These are phyloP conservation scores for Metschnikowia bowlesiae DNA, from an alignment of 805 yeast species.

Conservation along the genomic window DNA sequence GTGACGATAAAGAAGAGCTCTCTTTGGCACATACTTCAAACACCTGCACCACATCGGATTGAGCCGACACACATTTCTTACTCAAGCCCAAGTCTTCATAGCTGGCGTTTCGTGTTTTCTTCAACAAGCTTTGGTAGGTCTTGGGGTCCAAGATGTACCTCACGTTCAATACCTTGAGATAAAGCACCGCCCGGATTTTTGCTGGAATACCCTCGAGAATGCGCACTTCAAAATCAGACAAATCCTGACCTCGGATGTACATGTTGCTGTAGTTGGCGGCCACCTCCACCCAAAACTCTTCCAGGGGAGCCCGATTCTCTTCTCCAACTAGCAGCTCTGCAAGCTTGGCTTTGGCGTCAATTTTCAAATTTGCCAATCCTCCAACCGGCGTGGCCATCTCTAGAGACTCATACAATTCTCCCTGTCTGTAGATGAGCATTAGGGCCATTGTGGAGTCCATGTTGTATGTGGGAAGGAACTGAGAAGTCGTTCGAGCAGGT, in stretches of 20 bases:
- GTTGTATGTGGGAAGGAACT: constrained; percentile 6
- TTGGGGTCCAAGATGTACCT: constrained; percentile 24
- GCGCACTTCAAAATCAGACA: constrained; percentile 12
- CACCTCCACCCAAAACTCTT: constrained; percentile 19
- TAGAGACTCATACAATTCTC: constrained; percentile 8
- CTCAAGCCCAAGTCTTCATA: constrained; percentile 3
- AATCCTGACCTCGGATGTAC: constrained; percentile 8
- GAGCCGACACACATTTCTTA: background rate
- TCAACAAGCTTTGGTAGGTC: constrained; percentile 26
- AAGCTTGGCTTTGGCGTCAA: constrained; percentile 4
- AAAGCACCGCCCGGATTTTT: constrained; percentile 27
- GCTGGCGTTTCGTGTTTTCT: constrained; percentile 19
- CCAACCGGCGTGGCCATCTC: constrained; percentile 12
- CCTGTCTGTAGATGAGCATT: constrained; percentile 11
- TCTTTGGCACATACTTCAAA: constrained; percentile 30
- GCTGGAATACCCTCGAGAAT: constrained; percentile 30
- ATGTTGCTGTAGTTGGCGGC: constrained; percentile 16
- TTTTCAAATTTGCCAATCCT: constrained; percentile 8
- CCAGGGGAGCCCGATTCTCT: constrained; percentile 1
- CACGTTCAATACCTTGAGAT: constrained; percentile 30
- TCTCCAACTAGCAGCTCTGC: constrained; percentile 1
- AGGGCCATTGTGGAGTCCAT: constrained; percentile 8
- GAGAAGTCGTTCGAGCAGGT: constrained; percentile 8
- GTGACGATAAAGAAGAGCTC: constrained; percentile 6
- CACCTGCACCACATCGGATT: constrained; percentile 24